Evolutionary conservation across 1,139 yeast species (phyloP).

Genomic region (Hansenula sp.): DNA sequence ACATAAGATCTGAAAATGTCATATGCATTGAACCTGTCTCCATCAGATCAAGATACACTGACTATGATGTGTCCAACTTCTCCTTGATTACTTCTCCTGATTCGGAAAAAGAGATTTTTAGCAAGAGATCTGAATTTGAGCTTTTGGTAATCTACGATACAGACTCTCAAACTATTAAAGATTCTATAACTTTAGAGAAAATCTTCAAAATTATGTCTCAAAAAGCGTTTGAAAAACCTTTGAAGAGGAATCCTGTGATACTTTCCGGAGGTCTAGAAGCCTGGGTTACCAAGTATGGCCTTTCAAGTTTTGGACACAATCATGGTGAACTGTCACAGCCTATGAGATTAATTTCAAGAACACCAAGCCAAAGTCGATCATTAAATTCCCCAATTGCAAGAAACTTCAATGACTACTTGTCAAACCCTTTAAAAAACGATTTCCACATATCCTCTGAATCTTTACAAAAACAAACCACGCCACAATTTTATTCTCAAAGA

Average conservation of each 20-base stretch:
- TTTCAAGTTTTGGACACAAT: constrained; percentile 16
- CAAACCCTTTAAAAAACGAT: constrained; percentile 15
- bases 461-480: neutral
- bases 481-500: constrained; percentile 3
- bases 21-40: constrained; percentile 72
- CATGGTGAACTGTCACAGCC: constrained; percentile 15
- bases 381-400: constrained; percentile 8
- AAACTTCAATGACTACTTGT: constrained; percentile 14
- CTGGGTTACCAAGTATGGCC: constrained; percentile 37
- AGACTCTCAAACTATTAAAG: constrained; percentile 20
- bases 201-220: constrained; percentile 31
- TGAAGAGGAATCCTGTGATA: constrained; percentile 48
- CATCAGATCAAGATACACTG: constrained; percentile 41
- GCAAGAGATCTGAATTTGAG: constrained; percentile 49
- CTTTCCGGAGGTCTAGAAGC: constrained; percentile 49
- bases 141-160: constrained; percentile 60
- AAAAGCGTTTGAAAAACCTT: constrained; percentile 38
- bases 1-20: constrained; percentile 49
- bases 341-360: constrained; percentile 5
- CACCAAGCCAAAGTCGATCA: neutral
- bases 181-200: constrained; percentile 23
- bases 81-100: constrained; percentile 51
- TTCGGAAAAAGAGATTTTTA: constrained; percentile 47
- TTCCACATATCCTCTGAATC: constrained; percentile 2
- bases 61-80: constrained; percentile 55